These are phyloP conservation scores for Aspergillus terreus DNA, from an alignment of 2,329 filamentous ascomycete species.

Conservation along the genomic window DNA sequence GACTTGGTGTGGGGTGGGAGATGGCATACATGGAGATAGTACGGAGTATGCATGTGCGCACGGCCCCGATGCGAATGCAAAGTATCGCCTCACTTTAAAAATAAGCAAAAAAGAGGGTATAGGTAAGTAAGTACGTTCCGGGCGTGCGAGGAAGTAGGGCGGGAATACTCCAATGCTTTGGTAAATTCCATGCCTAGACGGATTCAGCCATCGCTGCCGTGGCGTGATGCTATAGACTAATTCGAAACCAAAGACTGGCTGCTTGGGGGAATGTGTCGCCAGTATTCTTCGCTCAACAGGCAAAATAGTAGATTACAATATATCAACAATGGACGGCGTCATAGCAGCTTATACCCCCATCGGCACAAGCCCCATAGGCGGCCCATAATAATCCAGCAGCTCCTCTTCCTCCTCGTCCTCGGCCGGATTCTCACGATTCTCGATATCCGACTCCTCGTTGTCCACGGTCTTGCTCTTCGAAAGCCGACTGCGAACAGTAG, in stretches of 20 bases:
- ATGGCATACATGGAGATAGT: constrained; percentile 1
- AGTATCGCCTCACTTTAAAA: background rate
- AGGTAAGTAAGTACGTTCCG: too few species aligned
- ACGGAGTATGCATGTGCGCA: background rate
- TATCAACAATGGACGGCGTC: background rate
- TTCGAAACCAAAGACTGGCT: too few species aligned
- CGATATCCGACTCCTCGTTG: constrained; percentile 24
- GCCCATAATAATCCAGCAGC: constrained; percentile 39
- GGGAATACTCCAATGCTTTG: too few species aligned
- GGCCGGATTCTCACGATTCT: constrained; percentile 11
- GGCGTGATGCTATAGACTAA: too few species aligned
- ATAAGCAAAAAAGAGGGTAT: too few species aligned
- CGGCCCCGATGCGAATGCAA: background rate
- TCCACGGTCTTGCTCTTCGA: constrained; percentile 20
- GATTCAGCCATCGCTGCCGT: too few species aligned
- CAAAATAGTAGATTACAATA: background rate
- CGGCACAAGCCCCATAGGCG: constrained; percentile 34
- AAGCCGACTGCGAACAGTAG: constrained; percentile 19
- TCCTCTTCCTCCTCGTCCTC: constrained; percentile 22
- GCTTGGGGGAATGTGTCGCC: too few species aligned
- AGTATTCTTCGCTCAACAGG: too few species aligned
- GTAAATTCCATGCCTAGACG: too few species aligned
- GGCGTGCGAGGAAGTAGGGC: too few species aligned
- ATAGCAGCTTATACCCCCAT: constrained; percentile 10
- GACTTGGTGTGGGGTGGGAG: background rate